Conservation (phyloP, 352 stramenopile genomes). For the Phytophthora sansomeana region DNA sequence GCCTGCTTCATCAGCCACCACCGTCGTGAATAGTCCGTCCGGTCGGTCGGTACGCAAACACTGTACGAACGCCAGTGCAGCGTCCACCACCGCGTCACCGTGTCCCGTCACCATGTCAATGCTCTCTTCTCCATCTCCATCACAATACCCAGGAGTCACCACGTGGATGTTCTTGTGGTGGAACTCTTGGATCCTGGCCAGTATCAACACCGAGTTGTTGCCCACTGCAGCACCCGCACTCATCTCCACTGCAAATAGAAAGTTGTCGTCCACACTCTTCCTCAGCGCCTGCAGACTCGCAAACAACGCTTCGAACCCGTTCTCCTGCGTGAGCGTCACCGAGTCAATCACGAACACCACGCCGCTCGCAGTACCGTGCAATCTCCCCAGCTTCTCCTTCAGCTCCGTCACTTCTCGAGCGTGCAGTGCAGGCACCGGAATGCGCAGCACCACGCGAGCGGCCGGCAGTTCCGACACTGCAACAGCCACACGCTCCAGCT, state of each 20-base stretch:
- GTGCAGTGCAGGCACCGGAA: conserved; percentile 51
- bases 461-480: conserved; percentile 74
- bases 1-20: conserved; percentile 92
- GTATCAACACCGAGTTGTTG: conserved; percentile 28
- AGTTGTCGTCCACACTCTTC: conserved; percentile 55
- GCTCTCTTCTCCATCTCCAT: conserved; percentile 35
- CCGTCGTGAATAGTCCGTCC: conserved; percentile 94
- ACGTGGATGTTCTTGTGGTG: conserved; percentile 74
- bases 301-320: conserved; percentile 35
- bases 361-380: conserved; percentile 46
- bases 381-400: conserved; percentile 46
- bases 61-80: conserved; percentile 63
- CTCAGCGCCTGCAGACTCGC: conserved; percentile 44
- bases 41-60: conserved; percentile 90
- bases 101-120: conserved; percentile 20
- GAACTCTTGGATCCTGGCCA: conserved; percentile 60
- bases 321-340: conserved; percentile 29
- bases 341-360: conserved; percentile 55
- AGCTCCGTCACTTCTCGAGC: conserved; percentile 27
- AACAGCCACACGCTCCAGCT: conserved; percentile 56
- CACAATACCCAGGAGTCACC: conserved; percentile 42
- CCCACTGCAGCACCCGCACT: conserved; percentile 1
- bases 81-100: conserved; percentile 42
- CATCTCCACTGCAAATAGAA: conserved; percentile 68
- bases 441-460: conserved; percentile 64